A percentile compares a stretch with the other conserved stretches of the same genome.
Evolutionary conservation across 75 land plant species (phyloP).

Genomic region (Sequoiadendron giganteum): DNA sequence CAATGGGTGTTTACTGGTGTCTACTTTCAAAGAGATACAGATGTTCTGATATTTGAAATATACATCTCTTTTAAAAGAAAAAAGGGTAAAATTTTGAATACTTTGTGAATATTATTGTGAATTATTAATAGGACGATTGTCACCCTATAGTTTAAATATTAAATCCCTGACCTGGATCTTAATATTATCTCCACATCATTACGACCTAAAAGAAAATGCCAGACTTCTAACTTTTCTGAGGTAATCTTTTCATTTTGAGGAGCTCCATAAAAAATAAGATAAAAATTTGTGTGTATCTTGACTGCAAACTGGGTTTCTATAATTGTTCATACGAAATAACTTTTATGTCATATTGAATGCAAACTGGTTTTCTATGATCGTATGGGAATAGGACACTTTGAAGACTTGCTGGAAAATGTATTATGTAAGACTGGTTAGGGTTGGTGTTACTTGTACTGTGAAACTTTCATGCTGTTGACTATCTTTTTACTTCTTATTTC

Average conservation of each 20-base stretch:
- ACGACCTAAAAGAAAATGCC: neutral
- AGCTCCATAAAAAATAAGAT: neutral
- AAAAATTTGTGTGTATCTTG: neutral
- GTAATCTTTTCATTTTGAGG: neutral
- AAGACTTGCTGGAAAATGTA: neutral
- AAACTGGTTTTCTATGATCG: neutral
- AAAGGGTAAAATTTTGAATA: neutral
- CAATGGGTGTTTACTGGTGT: neutral
- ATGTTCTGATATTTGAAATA: neutral
- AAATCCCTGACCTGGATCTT: neutral
- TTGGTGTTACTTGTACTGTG: neutral
- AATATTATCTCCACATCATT: neutral
- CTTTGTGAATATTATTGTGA: neutral
- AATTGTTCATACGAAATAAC: neutral
- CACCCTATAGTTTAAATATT: neutral
- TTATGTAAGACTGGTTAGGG: neutral
- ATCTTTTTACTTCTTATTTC: slow-evolving; percentile 14
- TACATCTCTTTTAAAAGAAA: neutral
- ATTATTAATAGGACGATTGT: neutral
- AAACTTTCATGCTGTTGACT: neutral
- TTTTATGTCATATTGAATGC: neutral
- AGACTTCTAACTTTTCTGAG: neutral
- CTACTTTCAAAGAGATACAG: neutral
- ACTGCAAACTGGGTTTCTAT: slow-evolving; percentile 4
- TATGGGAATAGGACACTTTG: neutral